Evolutionary conservation across 2,329 filamentous ascomycete species (phyloP), one percentile per base, ranked within the genome.

Genomic region (Sclerotinia minor): DNA sequence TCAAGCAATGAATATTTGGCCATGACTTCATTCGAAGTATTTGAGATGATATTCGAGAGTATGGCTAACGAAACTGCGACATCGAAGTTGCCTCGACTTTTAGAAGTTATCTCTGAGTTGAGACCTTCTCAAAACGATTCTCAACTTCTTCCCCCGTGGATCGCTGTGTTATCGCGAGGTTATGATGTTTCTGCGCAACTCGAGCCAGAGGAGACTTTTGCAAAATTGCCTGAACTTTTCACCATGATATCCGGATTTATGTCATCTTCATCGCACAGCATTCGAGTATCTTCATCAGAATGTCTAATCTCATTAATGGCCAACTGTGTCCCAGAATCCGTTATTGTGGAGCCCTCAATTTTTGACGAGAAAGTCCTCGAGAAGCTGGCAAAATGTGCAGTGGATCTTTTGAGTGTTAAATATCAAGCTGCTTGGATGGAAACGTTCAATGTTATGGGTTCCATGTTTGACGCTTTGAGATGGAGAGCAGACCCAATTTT

Each of bases 341-440:
- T 94, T 57, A 88, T 99, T 47, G 80, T 96, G 8, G 92, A 97
- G 72, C 93, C 94, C 32, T 96, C 94, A 2, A 86, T 97, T 58
- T 96, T 92, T 77, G 94, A 98, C 73, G 94, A 98, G 79, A 97
- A 96, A 80, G 85, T 89, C 0, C 80, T 98, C 13, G 91, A 93
- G 76, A 94, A 93, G 77, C 79, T 99, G 29, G 89, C 91, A 17
- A 90, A 87, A 76, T 84, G 84, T 3, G 88, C 91, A 0, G 89
- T 89, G 70, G 86, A 89, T 49, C 83, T 98, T 9, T 83, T 99
- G 57, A 94, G 88, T 64, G 88, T 98, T 50, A 95, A 95, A 76
- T 99, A 94, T 76, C 95, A 98, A 80, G 88, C 90, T 35, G 95
- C 95, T 4, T 97, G 94, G 92, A 88, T 91, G 80, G 94, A 99